A percentile compares a stretch with the other conserved stretches of the same genome.
Evolutionary conservation across 2,329 filamentous ascomycete genomes (phyloP).

Genomic region (Cercospora sp.): DNA sequence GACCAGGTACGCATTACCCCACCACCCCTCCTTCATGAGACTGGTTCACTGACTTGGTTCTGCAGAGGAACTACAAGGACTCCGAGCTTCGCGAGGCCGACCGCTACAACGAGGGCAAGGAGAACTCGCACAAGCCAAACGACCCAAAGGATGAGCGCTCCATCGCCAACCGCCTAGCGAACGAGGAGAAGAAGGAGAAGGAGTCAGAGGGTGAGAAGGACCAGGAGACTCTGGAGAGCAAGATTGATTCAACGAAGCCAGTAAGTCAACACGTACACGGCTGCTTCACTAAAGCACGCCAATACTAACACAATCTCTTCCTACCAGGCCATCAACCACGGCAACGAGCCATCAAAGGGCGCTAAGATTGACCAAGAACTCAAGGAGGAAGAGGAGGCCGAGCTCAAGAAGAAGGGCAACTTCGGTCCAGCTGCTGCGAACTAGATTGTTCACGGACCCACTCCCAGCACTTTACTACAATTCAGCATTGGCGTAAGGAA

Average conservation of each 20-base stretch:
- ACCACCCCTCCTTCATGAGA: slow-evolving; percentile 1
- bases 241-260: slow-evolving; percentile 61
- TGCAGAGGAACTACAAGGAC: slow-evolving; percentile 57
- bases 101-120: slow-evolving; percentile 70
- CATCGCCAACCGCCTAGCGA: slow-evolving; percentile 69
- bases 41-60: neutral
- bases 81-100: slow-evolving; percentile 45
- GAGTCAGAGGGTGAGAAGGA: slow-evolving; percentile 43
- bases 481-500: neutral
- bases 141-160: slow-evolving; percentile 75
- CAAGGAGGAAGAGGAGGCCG: slow-evolving; percentile 65
- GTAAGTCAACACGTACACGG: slow-evolving; percentile 27
- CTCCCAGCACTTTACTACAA: slow-evolving; percentile 1
- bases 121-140: slow-evolving; percentile 65
- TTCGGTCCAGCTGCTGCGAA: slow-evolving; percentile 35
- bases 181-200: slow-evolving; percentile 57
- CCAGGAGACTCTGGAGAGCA: slow-evolving; percentile 42
- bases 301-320: neutral
- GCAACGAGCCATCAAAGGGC: slow-evolving; percentile 71
- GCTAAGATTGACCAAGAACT: slow-evolving; percentile 71
- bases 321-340: slow-evolving; percentile 60
- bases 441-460: slow-evolving; percentile 16
- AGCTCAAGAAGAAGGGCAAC: slow-evolving; percentile 61
- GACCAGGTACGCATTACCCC: slow-evolving; percentile 57
- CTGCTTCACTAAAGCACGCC: neutral